Base-by-base conservation (phyloP, 1,139 yeast genomes). In the Hansenula anomala region DNA sequence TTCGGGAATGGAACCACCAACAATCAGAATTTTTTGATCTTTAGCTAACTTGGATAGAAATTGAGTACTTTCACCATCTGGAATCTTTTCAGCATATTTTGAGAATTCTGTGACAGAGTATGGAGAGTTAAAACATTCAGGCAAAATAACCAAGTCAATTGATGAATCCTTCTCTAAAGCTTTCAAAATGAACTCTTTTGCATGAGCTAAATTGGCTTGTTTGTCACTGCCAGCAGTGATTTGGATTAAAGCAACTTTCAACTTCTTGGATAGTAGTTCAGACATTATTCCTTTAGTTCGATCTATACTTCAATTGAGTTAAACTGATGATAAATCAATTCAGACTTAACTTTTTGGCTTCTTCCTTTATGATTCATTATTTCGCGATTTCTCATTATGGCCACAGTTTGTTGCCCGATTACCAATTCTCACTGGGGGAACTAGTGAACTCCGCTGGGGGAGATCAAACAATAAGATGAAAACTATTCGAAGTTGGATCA, bases 1-100 rank as follows among this genome's bases (percentile, higher is more conserved):
- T 62, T 90, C 97, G 0, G 97, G 97, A 47, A 87, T 80, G 0
- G 96, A 86, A 11, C 97, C 97, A 14, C 97, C 97, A 39, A 90
- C 74, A 30, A 90, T 67, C 39, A 72, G 77, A 26, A 86, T 72
- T 4, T 69, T 66, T 48, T 78, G 68, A 39, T 78, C 69, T 45
- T 73, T 73, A 20, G 97, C 96, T 45, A 87, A 59, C 0, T 63
- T 58, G 0, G 89, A 70, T 34, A 90, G 64, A 37, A 84, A 73
- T 34, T 40, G 40, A 22, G 87, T 73, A 35, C 95, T 77, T 54
- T 81, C 81, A 9, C 94, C 94, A 5, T 62, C 56, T 5, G 95
- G 95, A 34, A 63, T 63, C 16, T 55, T 42, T 59, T 90, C 97
- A 9, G 96, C 89, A 58, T 90, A 90, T 45, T 85, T 78, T 11